These are phyloP conservation scores for Scheffersomyces spartinae DNA, from an alignment of 805 yeast species.

Conservation along the genomic window DNA sequence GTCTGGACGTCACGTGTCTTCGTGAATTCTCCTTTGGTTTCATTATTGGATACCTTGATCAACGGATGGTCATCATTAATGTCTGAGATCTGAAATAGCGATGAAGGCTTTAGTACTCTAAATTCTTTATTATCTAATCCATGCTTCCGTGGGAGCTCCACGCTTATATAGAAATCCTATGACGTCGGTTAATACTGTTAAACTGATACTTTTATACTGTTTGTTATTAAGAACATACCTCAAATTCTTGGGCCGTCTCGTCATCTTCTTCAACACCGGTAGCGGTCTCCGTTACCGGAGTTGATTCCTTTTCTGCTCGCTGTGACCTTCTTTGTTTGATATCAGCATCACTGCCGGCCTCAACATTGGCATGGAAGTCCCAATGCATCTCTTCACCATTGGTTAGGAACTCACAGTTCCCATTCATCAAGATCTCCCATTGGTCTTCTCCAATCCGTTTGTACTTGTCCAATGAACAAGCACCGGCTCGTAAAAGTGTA, in stretches of 20 bases:
- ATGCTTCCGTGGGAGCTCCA: conserved; percentile 16
- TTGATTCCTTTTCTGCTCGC: conserved; percentile 8
- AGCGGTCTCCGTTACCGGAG: conserved; percentile 9
- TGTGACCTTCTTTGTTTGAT: conserved; percentile 40
- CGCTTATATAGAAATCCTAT: conserved; percentile 22
- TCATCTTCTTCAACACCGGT: conserved; percentile 6
- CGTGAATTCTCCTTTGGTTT: conserved; percentile 3
- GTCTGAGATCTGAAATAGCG: conserved; percentile 27
- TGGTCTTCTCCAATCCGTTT: conserved; percentile 12
- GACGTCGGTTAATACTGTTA: too few species aligned
- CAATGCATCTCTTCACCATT: conserved; percentile 91
- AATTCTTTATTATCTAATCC: conserved; percentile 1
- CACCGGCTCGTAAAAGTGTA: conserved; percentile 52
- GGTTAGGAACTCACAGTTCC: conserved; percentile 57
- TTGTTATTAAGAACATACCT: conserved; percentile 17
- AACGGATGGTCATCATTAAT: conserved; percentile 21
- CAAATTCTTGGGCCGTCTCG: conserved; percentile 11
- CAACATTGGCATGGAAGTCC: conserved; percentile 58
- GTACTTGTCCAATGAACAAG: conserved; percentile 73
- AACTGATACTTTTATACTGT: too few species aligned
- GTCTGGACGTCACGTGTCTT: conserved; percentile 5
- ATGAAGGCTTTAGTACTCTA: conserved; percentile 17
- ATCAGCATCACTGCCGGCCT: conserved; percentile 88
- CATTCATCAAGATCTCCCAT: conserved; percentile 63
- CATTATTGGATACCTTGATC: conserved; percentile 24